A percentile compares a stretch with the other conserved stretches of the same genome.
These are phyloP conservation scores for Ustilago loliicola DNA, from an alignment of 1,284 basidiomycete genomes.

Conservation along the genomic window DNA sequence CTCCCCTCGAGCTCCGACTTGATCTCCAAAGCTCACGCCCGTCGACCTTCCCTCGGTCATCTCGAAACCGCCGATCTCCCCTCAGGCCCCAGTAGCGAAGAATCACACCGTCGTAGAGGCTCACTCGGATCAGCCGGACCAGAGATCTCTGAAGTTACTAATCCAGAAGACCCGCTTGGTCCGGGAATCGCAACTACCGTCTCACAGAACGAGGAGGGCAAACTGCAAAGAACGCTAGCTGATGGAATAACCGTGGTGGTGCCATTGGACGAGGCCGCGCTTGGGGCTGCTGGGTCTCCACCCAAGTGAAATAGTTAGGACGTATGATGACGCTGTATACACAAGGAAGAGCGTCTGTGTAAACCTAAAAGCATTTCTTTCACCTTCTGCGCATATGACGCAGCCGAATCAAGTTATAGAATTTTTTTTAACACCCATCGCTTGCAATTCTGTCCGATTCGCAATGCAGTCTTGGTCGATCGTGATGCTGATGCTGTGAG, in stretches of 20 bases:
- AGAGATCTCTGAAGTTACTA: constrained; percentile 44
- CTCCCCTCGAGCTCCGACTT: constrained; percentile 36
- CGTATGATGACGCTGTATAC: constrained; percentile 5
- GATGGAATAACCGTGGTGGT: constrained; percentile 64
- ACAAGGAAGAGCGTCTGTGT: neutral
- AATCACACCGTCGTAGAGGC: constrained; percentile 18
- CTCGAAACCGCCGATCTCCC: constrained; percentile 32
- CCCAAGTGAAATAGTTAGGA: neutral
- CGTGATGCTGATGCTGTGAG: too few relatives aligned
- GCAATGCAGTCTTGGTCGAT: too few relatives aligned
- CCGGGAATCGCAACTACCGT: constrained; percentile 53
- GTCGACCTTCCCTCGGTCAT: constrained; percentile 49
- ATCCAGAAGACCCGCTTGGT: constrained; percentile 51
- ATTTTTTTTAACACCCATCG: too few relatives aligned
- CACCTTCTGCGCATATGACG: too few relatives aligned
- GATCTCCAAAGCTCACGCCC: constrained; percentile 46
- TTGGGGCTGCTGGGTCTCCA: constrained; percentile 21
- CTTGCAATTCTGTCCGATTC: too few relatives aligned
- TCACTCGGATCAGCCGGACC: constrained; percentile 35
- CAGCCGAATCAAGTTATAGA: too few relatives aligned
- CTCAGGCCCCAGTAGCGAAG: neutral
- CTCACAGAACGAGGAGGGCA: constrained; percentile 51
- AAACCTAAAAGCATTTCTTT: neutral
- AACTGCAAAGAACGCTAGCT: constrained; percentile 58
- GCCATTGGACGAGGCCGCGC: constrained; percentile 67